A percentile compares a stretch with the other conserved stretches of the same genome.
Evolutionary conservation across 208 protist species (phyloP).

Genomic region (Naegleria fowleri): DNA sequence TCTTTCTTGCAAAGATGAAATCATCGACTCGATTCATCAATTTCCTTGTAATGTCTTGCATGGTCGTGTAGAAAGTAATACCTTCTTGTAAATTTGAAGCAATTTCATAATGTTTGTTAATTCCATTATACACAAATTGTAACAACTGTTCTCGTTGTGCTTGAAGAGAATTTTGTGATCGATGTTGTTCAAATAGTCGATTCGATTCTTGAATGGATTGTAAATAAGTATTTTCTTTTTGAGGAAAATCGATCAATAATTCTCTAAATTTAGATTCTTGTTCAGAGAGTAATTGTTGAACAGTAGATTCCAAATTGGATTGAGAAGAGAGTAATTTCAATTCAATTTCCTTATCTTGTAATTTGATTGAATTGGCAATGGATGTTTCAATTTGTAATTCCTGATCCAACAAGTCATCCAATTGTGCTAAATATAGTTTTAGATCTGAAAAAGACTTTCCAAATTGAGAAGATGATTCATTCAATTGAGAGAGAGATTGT

Average conservation of each 20-base stretch:
- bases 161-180: neutral
- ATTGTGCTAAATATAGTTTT: neutral
- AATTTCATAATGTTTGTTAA: conserved; percentile 18
- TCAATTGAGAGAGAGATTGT: neutral
- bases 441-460: neutral
- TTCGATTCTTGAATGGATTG: neutral
- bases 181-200: neutral
- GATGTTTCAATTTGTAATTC: neutral
- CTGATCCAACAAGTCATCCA: neutral
- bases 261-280: neutral
- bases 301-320: neutral
- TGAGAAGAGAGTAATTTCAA: neutral
- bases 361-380: neutral
- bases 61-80: conserved; percentile 9
- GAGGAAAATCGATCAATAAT: neutral
- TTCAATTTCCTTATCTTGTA: neutral
- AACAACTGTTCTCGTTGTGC: neutral
- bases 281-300: neutral
- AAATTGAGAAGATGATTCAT: neutral
- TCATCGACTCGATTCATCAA: neutral
- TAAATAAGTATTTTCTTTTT: neutral
- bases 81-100: neutral
- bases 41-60: conserved; percentile 17
- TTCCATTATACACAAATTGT: neutral
- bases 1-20: conserved; percentile 20